Evolutionary conservation across 441 rosid species (phyloP).

Genomic region (Gossypium laxum): DNA sequence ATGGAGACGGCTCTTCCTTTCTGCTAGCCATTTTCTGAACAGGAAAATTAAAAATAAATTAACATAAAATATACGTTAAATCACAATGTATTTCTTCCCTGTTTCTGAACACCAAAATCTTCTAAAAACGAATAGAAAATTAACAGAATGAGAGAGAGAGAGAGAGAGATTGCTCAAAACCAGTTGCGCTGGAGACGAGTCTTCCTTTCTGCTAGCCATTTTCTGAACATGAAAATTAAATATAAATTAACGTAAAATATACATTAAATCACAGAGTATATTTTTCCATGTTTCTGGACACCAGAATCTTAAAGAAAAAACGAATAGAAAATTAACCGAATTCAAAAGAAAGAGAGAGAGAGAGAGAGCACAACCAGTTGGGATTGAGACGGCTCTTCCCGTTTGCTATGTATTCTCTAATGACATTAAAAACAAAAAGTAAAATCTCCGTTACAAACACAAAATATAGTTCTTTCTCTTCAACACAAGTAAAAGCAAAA

Average conservation of each 20-base stretch:
- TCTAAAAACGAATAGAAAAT: not conserved
- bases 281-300: not conserved
- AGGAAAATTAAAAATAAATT: not conserved
- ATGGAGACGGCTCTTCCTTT: slow-evolving; percentile 34
- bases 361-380: slow-evolving; percentile 6
- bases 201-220: slow-evolving; percentile 31
- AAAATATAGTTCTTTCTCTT: not conserved
- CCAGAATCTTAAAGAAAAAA: not conserved
- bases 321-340: not conserved
- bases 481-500: not conserved
- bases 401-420: slow-evolving; percentile 22
- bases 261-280: not conserved
- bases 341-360: not conserved
- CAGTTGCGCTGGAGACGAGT: slow-evolving; percentile 25
- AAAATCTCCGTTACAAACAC: not conserved
- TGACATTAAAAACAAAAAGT: not conserved
- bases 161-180: not conserved
- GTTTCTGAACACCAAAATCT: not conserved
- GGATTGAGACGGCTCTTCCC: slow-evolving; percentile 34
- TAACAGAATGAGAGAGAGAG: not conserved
- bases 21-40: slow-evolving; percentile 22
- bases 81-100: not conserved
- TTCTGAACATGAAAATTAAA: slow-evolving; percentile 1
- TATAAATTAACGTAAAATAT: not conserved
- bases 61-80: not conserved